Percentiles rank a stretch among this genome's conserved stretches.
These are phyloP conservation scores for Colletotrichum sp. DNA, from an alignment of 2,329 filamentous ascomycete species.

Conservation along the genomic window DNA sequence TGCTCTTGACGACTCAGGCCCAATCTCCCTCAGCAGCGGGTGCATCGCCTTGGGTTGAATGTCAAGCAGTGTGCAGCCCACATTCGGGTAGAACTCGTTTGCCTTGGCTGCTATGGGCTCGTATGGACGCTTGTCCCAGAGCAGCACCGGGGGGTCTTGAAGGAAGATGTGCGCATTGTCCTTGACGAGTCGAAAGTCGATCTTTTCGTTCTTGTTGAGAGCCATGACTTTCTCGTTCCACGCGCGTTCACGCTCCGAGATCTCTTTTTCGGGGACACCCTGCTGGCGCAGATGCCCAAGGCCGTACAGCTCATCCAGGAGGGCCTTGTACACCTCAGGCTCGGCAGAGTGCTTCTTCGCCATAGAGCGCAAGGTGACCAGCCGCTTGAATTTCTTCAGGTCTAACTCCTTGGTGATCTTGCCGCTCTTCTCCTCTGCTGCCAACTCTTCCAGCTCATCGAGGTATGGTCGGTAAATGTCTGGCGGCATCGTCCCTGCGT, in stretches of 20 bases:
- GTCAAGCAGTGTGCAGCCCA: constrained; percentile 66
- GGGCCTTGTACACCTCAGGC: constrained; percentile 27
- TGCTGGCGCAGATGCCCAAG: constrained; percentile 25
- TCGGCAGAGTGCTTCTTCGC: constrained; percentile 13
- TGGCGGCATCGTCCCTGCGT: constrained; percentile 32
- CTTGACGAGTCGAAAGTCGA: constrained; percentile 43
- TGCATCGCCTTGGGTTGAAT: constrained; percentile 64
- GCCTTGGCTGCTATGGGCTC: constrained; percentile 68
- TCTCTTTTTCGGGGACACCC: constrained; percentile 24
- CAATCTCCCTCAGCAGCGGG: constrained; percentile 52
- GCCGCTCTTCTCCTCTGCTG: constrained; percentile 26
- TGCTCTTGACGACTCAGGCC: constrained; percentile 40
- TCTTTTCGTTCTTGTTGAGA: constrained; percentile 35
- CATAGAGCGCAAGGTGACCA: constrained; percentile 30
- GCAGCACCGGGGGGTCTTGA: constrained; percentile 56
- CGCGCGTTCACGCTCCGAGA: constrained; percentile 32
- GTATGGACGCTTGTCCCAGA: constrained; percentile 73
- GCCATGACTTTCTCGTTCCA: constrained; percentile 40
- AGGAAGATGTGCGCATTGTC: constrained; percentile 61
- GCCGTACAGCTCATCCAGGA: constrained; percentile 38
- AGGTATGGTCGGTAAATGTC: constrained; percentile 44
- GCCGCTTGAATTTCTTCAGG: constrained; percentile 22
- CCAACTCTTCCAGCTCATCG: constrained; percentile 45
- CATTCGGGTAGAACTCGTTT: constrained; percentile 71
- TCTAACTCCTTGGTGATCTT: background rate